Evolutionary conservation across 1,139 yeast genomes (phyloP), one percentile per base, ranked within the genome.

Genomic region (Geotrichum europaeum): DNA sequence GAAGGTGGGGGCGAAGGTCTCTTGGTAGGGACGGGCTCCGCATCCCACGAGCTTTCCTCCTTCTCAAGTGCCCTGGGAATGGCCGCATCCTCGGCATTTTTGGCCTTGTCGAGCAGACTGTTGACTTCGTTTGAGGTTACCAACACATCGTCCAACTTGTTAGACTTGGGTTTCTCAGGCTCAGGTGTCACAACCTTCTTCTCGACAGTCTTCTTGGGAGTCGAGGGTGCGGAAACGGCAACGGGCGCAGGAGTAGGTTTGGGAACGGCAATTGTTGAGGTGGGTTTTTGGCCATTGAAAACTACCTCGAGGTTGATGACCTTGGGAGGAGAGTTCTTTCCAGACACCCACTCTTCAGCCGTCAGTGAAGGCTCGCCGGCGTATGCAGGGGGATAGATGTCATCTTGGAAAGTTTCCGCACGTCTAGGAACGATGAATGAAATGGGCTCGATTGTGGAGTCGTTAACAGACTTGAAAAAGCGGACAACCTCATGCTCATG

Each of bases 341-440:
- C 98, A 34, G 73, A 75, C 62, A 85, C 80, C 87, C 91, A 94
- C 66, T 91, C 97, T 2, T 78, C 82, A 1, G 96, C 92, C 30
- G 85, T 73, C 65, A 90, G 74, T 0, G 97, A 96, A 1, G 97
- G 86, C 67, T 83, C 80, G 52, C 78, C 81, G 3, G 96, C 86
- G 45, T 95, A 95, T 49, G 95, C 89, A 72, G 88, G 96, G 2
- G 97, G 97, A 71, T 86, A 94, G 60, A 94, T 90, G 70, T 92
- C 98, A 53, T 81, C 86, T 74, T 94, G 97, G 79, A 94, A 94
- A 67, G 87, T 84, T 70, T 94, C 98, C 1, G 96, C 84, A 72
- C 92, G 86, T 79, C 98, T 84, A 65, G 99, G 99, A 61, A 92
- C 97, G 68, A 84, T 82, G 72, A 92, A 94, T 7, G 96, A 87